A percentile compares a stretch with the other conserved stretches of the same genome.
These are phyloP conservation scores for Golubevia sp. DNA, from an alignment of 1,284 basidiomycete species.

Conservation along the genomic window DNA sequence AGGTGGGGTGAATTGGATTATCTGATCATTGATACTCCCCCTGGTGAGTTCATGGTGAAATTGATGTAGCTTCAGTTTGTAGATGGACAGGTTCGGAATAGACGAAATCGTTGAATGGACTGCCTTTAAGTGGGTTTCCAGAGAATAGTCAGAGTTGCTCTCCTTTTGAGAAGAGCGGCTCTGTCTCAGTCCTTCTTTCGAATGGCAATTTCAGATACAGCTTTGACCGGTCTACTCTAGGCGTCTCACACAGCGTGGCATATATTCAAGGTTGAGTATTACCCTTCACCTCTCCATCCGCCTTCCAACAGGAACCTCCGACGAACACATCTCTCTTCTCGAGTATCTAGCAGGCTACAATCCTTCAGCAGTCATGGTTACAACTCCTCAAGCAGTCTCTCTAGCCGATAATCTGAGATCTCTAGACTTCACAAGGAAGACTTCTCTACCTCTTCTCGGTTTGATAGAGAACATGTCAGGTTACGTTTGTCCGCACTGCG, in stretches of 20 bases:
- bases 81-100: too few relatives aligned
- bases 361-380: conserved; percentile 86
- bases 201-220: neutral
- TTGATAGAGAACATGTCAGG: conserved; percentile 99
- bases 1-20: conserved; percentile 96
- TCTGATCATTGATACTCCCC: conserved; percentile 94
- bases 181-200: too few relatives aligned
- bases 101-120: too few relatives aligned
- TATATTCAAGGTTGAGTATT: too few relatives aligned
- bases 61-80: too few relatives aligned
- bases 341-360: conserved; percentile 76
- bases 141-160: too few relatives aligned
- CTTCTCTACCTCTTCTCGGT: conserved; percentile 85
- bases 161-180: too few relatives aligned
- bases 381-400: conserved; percentile 95
- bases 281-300: neutral
- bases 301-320: conserved; percentile 71
- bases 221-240: too few relatives aligned
- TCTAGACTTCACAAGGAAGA: conserved; percentile 87
- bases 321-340: conserved; percentile 93
- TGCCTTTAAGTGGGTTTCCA: too few relatives aligned
- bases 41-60: conserved; percentile 69
- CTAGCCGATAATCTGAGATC: conserved; percentile 94
- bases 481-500: conserved; percentile 83
- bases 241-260: too few relatives aligned